phyloP scores from a whole-genome alignment of 441 rosid genomes.

The Pelargonium exstipulatum region DNA sequence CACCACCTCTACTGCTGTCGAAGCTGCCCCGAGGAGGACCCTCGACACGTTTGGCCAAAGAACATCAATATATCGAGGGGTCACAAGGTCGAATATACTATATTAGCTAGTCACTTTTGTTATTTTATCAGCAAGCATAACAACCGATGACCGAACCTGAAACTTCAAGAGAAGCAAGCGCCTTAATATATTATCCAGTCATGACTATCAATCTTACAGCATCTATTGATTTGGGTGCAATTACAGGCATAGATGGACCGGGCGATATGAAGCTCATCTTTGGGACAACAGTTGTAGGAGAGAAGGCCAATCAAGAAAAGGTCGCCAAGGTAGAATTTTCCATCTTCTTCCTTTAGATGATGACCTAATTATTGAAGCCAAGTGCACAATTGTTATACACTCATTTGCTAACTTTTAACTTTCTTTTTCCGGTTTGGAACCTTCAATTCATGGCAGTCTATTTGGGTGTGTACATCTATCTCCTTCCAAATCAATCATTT shows the following conservation, averaged over 20 bases:
- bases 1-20: slow-evolving; percentile 30
- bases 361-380: too few relatives aligned
- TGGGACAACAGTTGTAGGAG: slow-evolving; percentile 99
- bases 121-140: neutral
- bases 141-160: too few relatives aligned
- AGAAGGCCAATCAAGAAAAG: slow-evolving; percentile 98
- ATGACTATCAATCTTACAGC: slow-evolving; percentile 7
- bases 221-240: neutral
- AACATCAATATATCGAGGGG: slow-evolving; percentile 94
- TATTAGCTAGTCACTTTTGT: neutral
- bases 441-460: slow-evolving; percentile 44
- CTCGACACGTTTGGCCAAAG: slow-evolving; percentile 91
- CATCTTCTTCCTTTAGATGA: neutral
- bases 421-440: neutral
- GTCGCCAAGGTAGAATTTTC: slow-evolving; percentile 67
- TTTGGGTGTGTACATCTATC: slow-evolving; percentile 53
- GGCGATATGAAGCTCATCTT: slow-evolving; percentile 72
- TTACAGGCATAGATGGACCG: slow-evolving; percentile 92
- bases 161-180: too few relatives aligned
- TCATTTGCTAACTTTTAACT: neutral
- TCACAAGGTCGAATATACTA: slow-evolving; percentile 49
- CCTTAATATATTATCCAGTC: too few relatives aligned
- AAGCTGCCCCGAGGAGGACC: slow-evolving; percentile 63
- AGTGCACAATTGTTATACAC: too few relatives aligned
- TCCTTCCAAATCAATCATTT: neutral